A percentile compares a stretch with the other conserved stretches of the same genome.
phyloP scores from a whole-genome alignment of 768 basidiomycete genomes.

The Cytidiella melzeri region DNA sequence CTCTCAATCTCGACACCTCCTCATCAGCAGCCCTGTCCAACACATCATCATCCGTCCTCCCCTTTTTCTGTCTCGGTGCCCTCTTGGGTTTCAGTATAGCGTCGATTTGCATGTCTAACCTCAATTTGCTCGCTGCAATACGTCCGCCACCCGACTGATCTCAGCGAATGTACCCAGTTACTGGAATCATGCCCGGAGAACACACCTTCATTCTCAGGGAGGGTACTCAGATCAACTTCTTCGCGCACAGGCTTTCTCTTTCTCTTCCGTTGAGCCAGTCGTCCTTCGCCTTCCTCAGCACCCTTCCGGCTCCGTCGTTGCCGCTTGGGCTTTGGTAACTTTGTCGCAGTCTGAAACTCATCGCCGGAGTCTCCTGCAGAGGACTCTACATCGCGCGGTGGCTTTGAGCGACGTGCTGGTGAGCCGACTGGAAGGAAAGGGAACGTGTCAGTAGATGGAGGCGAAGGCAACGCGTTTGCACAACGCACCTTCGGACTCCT shows the following conservation, averaged over 20 bases:
- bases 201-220: constrained; percentile 75
- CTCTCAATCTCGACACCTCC: constrained; percentile 83
- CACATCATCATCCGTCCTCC: constrained; percentile 79
- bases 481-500: constrained; percentile 45
- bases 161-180: too few species aligned
- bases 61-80: constrained; percentile 50
- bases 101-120: constrained; percentile 80
- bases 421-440: neutral
- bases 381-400: constrained; percentile 29
- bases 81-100: constrained; percentile 83
- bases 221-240: constrained; percentile 60
- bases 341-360: constrained; percentile 40
- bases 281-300: constrained; percentile 25
- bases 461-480: neutral
- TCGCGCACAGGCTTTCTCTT: constrained; percentile 46
- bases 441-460: too few species aligned
- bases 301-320: constrained; percentile 21
- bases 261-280: constrained; percentile 40
- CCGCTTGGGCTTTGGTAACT: constrained; percentile 15
- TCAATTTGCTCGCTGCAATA: constrained; percentile 61
- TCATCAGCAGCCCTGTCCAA: constrained; percentile 87
- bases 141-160: too few species aligned
- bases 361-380: constrained; percentile 42
- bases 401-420: neutral
- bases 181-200: too few species aligned